Evolutionary conservation across 352 stramenopile genomes (phyloP).

Genomic region (Phytopythium oedochilum): DNA sequence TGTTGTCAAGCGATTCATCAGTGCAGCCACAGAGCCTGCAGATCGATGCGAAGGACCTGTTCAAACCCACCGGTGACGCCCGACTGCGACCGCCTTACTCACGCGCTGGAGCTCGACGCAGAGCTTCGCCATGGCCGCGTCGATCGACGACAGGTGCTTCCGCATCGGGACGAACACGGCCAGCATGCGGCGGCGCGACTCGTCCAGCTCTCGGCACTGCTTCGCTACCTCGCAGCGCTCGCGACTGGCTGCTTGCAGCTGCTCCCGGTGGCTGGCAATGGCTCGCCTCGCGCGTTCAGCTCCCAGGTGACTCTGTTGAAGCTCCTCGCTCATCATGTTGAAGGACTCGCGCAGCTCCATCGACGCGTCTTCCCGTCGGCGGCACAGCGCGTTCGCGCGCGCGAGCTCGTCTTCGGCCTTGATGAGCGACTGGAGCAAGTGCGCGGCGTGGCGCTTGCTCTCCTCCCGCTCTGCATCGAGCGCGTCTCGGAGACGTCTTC

Average conservation of each 20-base stretch:
- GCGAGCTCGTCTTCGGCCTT: slow-evolving; percentile 20
- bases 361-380: background rate
- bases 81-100: slow-evolving; percentile 19
- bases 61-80: slow-evolving; percentile 22
- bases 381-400: background rate
- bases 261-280: slow-evolving; percentile 13
- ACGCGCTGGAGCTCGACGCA: slow-evolving; percentile 30
- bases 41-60: background rate
- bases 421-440: slow-evolving; percentile 28
- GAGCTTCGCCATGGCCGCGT: slow-evolving; percentile 24
- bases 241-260: slow-evolving; percentile 12
- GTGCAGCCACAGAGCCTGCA: background rate
- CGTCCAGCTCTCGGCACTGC: slow-evolving; percentile 20
- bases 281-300: slow-evolving; percentile 1
- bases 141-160: slow-evolving; percentile 21
- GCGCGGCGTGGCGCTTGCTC: slow-evolving; percentile 15
- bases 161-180: slow-evolving; percentile 20
- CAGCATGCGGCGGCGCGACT: slow-evolving; percentile 27
- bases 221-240: slow-evolving; percentile 14
- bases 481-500: background rate
- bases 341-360: slow-evolving; percentile 11
- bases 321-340: slow-evolving; percentile 17
- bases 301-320: slow-evolving; percentile 7
- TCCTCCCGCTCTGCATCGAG: slow-evolving; percentile 13
- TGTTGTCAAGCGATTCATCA: background rate